Evolutionary conservation across 345 rosid species (phyloP), one percentile per base, ranked within the genome.

Genomic region (Dimocarpus longan): DNA sequence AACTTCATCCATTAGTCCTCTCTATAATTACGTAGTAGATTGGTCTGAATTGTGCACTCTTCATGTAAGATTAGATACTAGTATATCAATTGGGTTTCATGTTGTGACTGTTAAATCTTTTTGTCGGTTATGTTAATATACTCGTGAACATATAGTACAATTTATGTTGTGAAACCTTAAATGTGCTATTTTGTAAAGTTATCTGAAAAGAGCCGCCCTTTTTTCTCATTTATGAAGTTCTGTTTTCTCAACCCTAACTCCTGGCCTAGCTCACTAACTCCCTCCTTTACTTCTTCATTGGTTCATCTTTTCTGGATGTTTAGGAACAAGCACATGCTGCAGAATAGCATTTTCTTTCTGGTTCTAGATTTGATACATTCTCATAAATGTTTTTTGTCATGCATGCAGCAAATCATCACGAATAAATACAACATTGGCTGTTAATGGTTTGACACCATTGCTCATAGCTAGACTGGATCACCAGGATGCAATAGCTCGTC

Each of bases 401-500:
- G 76, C 75, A 80, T 84, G 69, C 93, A 95, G 99, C 89, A 95
- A 95, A 90, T 95, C 99, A 65, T 87, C 89, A 66, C 91, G 92
- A 76, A 94, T 96, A 86, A 96, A 96, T 80, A 96, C 93, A 67
- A 93, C 98, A 10, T 82, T 96, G 84, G 99, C 99, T 81, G 98
- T 94, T 28, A 94, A 93, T 84, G 99, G 99, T 64, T 88, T 96
- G 89, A 96, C 99, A 9, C 95, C 98, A 1, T 84, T 96, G 80
- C 95, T 96, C 4, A 87, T 96, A 43, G 85, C 91, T 60, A 93
- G 97, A 84, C 87, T 96, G 82, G 95, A 96, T 82, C 98, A 96
- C 76, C 99, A 91, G 82, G 99, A 96, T 87, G 99, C 98, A 10
- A 93, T 96, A 79, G 98, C 97, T 76, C 97, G 98, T 71, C 95